Evolutionary conservation across 2,329 filamentous ascomycete species (phyloP), one percentile per base, ranked within the genome.

Genomic region (Ophiostoma sp.): DNA sequence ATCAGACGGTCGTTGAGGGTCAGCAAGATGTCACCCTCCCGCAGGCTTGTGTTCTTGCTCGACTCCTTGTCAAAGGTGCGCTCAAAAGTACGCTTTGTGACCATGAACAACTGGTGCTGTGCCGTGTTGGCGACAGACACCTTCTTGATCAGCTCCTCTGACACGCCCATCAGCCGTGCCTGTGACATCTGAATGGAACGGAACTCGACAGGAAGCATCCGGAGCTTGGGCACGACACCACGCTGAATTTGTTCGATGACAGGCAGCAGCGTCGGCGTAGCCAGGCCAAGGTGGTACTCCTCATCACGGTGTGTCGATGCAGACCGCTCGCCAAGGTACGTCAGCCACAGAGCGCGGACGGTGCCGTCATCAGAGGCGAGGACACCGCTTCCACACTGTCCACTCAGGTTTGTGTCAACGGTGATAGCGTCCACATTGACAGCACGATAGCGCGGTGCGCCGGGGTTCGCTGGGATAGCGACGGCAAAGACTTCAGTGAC

Each of bases 401-500:
- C 89, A 70, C 92, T 94, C 5, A 99, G 84, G 71, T 89, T 93
- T 4, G 94, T 98, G 76, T 99, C 95, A 41, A 99, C 93, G 0
- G 94, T 98, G 75, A 99, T 96, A 64, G 95, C 95, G 76, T 98
- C 95, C 11, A 98, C 87, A 74, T 99, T 98, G 75, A 97, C 91
- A 27, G 95, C 95, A 4, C 96, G 88, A 76, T 99, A 99, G 71
- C 95, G 85, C 5, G 95, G 95, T 6, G 95, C 94, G 1, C 92
- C 88, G 0, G 91, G 89, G 78, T 96, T 98, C 40, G 95, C 93
- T 0, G 95, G 96, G 71, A 99, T 98, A 0, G 93, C 92, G 3
- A 98, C 95, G 2, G 95, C 95, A 11, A 94, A 98, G 75, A 99
- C 96, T 77, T 99, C 95, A 0, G 96, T 99, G 14, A 99, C 93